Conservation (phyloP, 2,329 filamentous ascomycete species). For the Aspergillus intermedius region DNA sequence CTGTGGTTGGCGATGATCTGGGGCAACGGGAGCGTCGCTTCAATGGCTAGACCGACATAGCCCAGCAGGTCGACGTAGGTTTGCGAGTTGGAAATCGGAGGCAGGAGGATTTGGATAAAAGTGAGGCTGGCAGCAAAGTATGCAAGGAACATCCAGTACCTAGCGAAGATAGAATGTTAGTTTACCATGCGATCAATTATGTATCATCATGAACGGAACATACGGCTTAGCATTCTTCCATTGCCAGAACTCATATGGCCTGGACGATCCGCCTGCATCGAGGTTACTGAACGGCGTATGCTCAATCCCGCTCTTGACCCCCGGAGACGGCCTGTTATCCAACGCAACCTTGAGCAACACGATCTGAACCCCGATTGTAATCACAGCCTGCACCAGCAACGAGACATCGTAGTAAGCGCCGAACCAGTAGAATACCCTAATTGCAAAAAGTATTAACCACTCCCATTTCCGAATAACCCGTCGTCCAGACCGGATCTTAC, state of each 20-base stretch:
- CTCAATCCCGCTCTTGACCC: conserved; percentile 33
- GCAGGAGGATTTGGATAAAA: conserved; percentile 45
- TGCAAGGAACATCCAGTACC: conserved; percentile 53
- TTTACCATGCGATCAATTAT: too few relatives aligned
- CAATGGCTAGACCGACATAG: conserved; percentile 41
- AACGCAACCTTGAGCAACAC: conserved; percentile 56
- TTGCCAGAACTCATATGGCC: conserved; percentile 59
- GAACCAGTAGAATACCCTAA: conserved; percentile 60
- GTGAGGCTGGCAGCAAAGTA: conserved; percentile 47
- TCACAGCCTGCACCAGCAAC: conserved; percentile 53
- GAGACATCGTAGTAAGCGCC: conserved; percentile 54
- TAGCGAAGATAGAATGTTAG: conserved; percentile 7
- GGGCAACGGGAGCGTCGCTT: conserved; percentile 43
- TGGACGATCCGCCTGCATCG: conserved; percentile 25
- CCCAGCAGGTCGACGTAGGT: conserved; percentile 41
- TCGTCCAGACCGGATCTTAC: conserved; percentile 26
- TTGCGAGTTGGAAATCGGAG: conserved; percentile 31
- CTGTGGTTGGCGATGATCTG: conserved; percentile 44
- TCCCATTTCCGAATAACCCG: neutral
- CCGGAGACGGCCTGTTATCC: conserved; percentile 46
- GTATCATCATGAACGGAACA: conserved; percentile 13
- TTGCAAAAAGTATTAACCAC: conserved; percentile 2
- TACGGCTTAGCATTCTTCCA: conserved; percentile 51
- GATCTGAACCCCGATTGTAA: conserved; percentile 55
- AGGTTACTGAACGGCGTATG: conserved; percentile 35